A percentile compares a stretch with the other conserved stretches of the same genome.
Evolutionary conservation across 306 rosid genomes (phyloP).

Genomic region (Herpetospermum pedunculosum): DNA sequence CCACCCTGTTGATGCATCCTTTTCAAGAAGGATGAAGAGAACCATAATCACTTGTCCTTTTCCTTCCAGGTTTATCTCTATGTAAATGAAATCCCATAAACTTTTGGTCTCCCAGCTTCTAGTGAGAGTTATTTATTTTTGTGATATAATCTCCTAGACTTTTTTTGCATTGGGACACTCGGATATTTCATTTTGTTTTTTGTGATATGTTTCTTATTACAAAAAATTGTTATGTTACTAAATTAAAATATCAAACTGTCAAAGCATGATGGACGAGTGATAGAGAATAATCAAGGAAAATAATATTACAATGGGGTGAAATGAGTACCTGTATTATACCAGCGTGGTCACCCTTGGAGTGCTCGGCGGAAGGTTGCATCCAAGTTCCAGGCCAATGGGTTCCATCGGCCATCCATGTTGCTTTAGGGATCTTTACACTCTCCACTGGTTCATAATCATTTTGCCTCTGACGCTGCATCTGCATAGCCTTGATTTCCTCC

Average conservation of each 20-base stretch:
- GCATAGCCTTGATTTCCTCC: slow-evolving; percentile 93
- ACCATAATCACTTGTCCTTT: neutral
- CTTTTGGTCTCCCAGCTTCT: neutral
- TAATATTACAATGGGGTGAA: neutral
- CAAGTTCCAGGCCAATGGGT: slow-evolving; percentile 99
- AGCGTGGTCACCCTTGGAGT: slow-evolving; percentile 82
- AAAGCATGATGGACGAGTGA: neutral
- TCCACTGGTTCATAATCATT: slow-evolving; percentile 59
- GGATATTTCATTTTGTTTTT: neutral
- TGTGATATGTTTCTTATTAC: neutral
- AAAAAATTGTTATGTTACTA: neutral
- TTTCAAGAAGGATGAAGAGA: neutral
- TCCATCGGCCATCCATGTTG: slow-evolving; percentile 99
- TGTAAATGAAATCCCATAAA: neutral
- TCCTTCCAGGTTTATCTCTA: neutral
- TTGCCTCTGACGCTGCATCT: slow-evolving; percentile 80
- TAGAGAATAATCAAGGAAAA: neutral
- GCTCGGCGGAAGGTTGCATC: slow-evolving; percentile 57
- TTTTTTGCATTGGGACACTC: neutral
- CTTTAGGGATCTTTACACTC: slow-evolving; percentile 63
- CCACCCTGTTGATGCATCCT: neutral
- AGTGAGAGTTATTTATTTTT: neutral
- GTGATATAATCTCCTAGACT: neutral
- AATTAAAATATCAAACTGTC: neutral
- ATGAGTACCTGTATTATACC: slow-evolving; percentile 80